Base-by-base conservation (phyloP, 306 rosid species). In the Trifolium pratense region DNA sequence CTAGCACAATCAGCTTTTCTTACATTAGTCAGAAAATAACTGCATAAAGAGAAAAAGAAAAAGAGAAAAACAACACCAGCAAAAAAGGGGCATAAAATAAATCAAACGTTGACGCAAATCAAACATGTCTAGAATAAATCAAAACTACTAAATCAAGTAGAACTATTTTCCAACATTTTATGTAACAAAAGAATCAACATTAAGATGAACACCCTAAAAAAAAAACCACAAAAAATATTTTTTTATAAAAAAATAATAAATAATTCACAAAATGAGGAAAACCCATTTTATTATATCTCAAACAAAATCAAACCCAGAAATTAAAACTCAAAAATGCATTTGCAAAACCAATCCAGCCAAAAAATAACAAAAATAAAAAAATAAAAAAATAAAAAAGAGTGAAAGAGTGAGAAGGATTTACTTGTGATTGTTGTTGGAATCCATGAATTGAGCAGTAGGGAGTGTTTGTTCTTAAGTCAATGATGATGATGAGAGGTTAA, bases 361-460 rank as follows among this genome's bases (percentile, higher is more conserved):
- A 59, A 59, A 15, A 6, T 2, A 3, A 9, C 5, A 1, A 12
- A 26, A 34, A 36, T 14, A 21, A 7, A 2, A 8, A 40, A 13
- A 21, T 0, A 4, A 14, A 75, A 3, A 15, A 4, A 37, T 49
- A 77, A n/a, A n/a, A n/a, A 0, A 58, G 10, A 70, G 2, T 9
- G 6, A 71, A 15, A 25, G 9, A 62, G 21, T 70, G 14, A 74
- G 68, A 71, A 59, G 76, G 70, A 75, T 80, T 88, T 88, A 91
- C 96, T 84, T 73, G 81, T 83, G 69, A 57, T 68, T 84, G 80
- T 68, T 82, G 85, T 62, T 78, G 78, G 56, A 80, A 80, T 89
- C 95, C 97, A 93, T 93, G 17, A 31, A 29, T 70, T 46, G 18
- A 72, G 71, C 65, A 58, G 69, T 23, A 58, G 17, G 52, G 73